Evolutionary conservation across 1,284 basidiomycete species (phyloP).

Genomic region (Microbotryum saponariae): DNA sequence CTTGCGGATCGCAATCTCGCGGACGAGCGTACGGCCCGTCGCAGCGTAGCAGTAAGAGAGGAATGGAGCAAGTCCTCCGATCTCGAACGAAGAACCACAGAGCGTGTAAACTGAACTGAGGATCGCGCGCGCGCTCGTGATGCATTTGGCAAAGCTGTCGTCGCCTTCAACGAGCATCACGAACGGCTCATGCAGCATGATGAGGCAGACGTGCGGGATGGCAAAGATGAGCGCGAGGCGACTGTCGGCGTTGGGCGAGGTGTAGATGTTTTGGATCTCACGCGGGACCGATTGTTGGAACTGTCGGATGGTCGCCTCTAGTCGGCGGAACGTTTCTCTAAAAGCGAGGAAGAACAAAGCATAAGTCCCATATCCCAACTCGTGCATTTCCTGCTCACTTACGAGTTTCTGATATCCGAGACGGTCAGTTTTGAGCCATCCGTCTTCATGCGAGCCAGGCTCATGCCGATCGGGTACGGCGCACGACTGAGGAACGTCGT

Average conservation of each 20-base stretch:
- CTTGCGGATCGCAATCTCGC: conserved; percentile 27
- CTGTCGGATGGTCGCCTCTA: conserved; percentile 24
- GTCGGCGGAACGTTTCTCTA: conserved; percentile 28
- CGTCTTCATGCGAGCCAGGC: background rate
- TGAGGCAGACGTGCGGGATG: conserved; percentile 22
- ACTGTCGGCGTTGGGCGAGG: conserved; percentile 2
- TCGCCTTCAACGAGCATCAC: conserved; percentile 8
- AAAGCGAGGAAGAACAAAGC: background rate
- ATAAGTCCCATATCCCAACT: background rate
- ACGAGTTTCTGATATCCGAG: background rate
- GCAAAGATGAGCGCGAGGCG: conserved; percentile 26
- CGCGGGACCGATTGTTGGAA: conserved; percentile 34
- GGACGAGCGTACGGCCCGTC: conserved; percentile 29
- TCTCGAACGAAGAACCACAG: conserved; percentile 27
- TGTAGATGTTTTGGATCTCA: conserved; percentile 22
- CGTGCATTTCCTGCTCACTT: conserved; percentile 5
- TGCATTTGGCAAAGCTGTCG: conserved; percentile 25
- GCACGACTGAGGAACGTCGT: background rate
- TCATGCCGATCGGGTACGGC: background rate
- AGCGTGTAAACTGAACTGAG: conserved; percentile 28
- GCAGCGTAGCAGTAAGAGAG: conserved; percentile 29
- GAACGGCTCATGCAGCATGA: conserved; percentile 35
- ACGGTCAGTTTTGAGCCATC: background rate
- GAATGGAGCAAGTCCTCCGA: conserved; percentile 31
- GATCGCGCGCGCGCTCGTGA: conserved; percentile 26